Evolutionary conservation across 306 rosid genomes (phyloP), one percentile per base, ranked within the genome.

Genomic region (Glycine latifolia): DNA sequence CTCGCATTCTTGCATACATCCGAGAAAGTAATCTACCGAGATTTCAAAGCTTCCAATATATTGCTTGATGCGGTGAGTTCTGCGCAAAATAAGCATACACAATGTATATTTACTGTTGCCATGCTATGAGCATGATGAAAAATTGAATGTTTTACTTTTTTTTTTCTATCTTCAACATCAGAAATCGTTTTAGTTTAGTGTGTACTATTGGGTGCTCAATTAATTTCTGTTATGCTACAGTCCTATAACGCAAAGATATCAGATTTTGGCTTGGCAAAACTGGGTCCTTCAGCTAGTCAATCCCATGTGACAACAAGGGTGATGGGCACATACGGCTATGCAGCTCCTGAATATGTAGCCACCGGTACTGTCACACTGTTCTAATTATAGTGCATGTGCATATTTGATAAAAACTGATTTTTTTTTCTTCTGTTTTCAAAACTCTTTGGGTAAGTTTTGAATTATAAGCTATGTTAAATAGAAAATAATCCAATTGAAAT

Each of bases 301-400:
- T 96, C 99, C 33, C 99, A 96, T 55, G 88, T 96, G 74, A 89
- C 99, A 31, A 96, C 99, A 72, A 85, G 97, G 56, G 97, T 96
- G 39, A 93, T 96, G 99, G 99, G 99, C 73, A 96, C 99, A 15
- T 85, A 85, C 76, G 99, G 99, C 61, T 96, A 96, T 85, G 97
- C 99, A 6, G 99, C 99, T 80, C 99, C 98, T 3, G 99, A 96
- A 77, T 96, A 96, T 61, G 88, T 96, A 60, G 90, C 91, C 68
- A 96, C 98, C 78, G 98, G 99, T 93, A 79, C 81, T 63, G 68
- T 76, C 39, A 2, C 12, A 0, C 53, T 16, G 43, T 56, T 58
- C 69, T 55, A 71, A 26, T 7, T 49, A 12, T 31, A 70, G 43
- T 47, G 74, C 31, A 26, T 26, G 31, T 26, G 31, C 10, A 69